Evolutionary conservation across 495 filamentous ascomycete species (phyloP).

Genomic region (Xylaria flabelliformis): DNA sequence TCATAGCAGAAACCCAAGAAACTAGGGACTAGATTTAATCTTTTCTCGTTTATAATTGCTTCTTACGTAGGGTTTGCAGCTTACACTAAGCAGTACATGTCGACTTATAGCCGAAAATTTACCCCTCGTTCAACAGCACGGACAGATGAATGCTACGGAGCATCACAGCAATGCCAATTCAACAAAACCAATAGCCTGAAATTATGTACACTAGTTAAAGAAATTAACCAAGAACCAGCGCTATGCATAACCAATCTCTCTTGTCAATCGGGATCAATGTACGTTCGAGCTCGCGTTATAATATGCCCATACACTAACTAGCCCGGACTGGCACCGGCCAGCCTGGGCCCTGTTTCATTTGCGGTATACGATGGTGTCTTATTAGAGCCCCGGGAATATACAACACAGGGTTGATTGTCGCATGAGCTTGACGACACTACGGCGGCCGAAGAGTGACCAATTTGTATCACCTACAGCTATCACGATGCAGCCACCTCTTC

Average conservation of each 20-base stretch:
- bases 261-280: not conserved
- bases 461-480: conserved; percentile 24
- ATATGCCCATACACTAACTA: not conserved
- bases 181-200: not conserved
- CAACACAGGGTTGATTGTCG: conserved; percentile 10
- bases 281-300: conserved; percentile 6
- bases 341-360: conserved; percentile 4
- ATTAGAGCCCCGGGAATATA: not conserved
- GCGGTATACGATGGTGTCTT: not conserved
- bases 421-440: conserved; percentile 22
- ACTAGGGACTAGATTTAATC: conserved; percentile 2
- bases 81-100: conserved; percentile 6
- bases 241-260: not conserved
- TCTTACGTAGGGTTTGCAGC: not conserved
- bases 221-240: not conserved
- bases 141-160: conserved; percentile 13
- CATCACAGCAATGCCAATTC: conserved; percentile 6
- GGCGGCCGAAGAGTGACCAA: conserved; percentile 16
- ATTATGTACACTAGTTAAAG: conserved; percentile 5
- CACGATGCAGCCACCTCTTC: conserved; percentile 27
- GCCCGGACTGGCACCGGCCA: not conserved
- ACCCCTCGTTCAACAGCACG: conserved; percentile 12
- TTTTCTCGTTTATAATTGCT: not conserved
- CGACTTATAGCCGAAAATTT: not conserved
- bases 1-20: not conserved